Conservation (phyloP, 1,284 basidiomycete genomes). For the Pyrrhoderma lamaoense region DNA sequence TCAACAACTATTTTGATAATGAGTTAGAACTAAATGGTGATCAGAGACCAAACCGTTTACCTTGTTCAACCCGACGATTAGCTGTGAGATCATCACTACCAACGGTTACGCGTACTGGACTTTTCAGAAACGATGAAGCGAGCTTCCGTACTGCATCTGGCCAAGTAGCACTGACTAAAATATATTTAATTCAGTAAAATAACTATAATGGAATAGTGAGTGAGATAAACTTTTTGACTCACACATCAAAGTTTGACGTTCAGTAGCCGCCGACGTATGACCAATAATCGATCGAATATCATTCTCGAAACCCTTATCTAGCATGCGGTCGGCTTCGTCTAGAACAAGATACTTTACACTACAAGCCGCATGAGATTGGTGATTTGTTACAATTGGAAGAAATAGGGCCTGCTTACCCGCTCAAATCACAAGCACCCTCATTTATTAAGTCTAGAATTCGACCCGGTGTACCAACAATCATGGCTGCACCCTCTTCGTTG, state of each 20-base stretch:
- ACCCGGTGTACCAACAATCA: constrained; percentile 93
- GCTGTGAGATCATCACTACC: constrained; percentile 94
- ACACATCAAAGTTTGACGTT: constrained; percentile 92
- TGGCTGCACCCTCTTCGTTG: constrained; percentile 53
- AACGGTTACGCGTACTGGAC: constrained; percentile 89
- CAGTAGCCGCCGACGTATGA: constrained; percentile 55
- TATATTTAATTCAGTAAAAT: too few species aligned
- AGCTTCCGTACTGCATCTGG: constrained; percentile 91
- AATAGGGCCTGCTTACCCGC: constrained; percentile 41
- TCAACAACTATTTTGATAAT: constrained; percentile 53
- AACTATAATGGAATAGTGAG: too few species aligned
- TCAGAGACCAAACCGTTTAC: constrained; percentile 24
- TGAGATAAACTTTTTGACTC: too few species aligned
- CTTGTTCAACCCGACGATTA: constrained; percentile 82
- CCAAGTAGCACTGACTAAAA: constrained; percentile 93
- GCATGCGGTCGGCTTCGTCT: constrained; percentile 97
- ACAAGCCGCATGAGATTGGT: constrained; percentile 5
- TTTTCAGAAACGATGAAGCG: constrained; percentile 84
- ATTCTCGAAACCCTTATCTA: constrained; percentile 98
- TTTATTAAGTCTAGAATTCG: constrained; percentile 86
- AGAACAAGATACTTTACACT: constrained; percentile 89
- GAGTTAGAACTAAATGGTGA: background rate
- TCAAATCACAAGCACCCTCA: constrained; percentile 79
- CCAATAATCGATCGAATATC: constrained; percentile 93
- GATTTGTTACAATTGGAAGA: background rate